These are phyloP conservation scores for Forsythia viridissima DNA, from an alignment of 257 asterid genomes.

Conservation along the genomic window DNA sequence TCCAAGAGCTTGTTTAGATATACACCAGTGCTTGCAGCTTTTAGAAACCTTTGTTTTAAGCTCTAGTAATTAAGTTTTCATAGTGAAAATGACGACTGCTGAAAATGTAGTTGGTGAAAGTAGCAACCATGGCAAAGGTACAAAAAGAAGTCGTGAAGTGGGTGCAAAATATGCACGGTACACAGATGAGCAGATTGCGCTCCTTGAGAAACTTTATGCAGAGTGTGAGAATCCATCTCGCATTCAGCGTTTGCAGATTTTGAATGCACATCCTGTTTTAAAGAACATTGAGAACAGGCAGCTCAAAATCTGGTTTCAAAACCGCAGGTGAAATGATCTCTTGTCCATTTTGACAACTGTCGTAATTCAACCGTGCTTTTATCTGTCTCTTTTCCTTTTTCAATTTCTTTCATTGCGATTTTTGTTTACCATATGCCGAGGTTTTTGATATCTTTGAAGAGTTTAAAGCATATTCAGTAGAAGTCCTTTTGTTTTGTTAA, in stretches of 20 bases:
- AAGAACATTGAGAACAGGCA: constrained; percentile 34
- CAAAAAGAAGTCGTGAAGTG: constrained; percentile 15
- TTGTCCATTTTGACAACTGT: neutral
- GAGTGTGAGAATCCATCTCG: constrained; percentile 18
- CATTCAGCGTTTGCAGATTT: constrained; percentile 8
- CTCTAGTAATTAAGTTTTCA: neutral
- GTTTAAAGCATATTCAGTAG: neutral
- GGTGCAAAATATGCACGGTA: constrained; percentile 36
- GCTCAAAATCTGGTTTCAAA: constrained; percentile 60
- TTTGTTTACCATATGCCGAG: constrained; percentile 3
- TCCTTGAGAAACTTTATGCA: constrained; percentile 45
- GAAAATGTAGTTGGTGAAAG: constrained; percentile 17
- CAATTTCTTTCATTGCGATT: neutral
- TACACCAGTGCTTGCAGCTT: too few relatives aligned
- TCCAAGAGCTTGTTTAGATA: too few relatives aligned
- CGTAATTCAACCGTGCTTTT: too few relatives aligned
- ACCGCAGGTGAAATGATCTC: constrained; percentile 46
- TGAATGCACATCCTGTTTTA: constrained; percentile 31
- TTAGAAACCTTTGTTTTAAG: too few relatives aligned
- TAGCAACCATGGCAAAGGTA: constrained; percentile 12
- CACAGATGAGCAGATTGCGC: constrained; percentile 42
- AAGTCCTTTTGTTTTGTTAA: too few relatives aligned
- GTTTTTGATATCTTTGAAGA: constrained; percentile 22
- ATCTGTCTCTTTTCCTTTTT: neutral
- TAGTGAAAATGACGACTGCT: neutral